Conservation (phyloP, 225 moss, liverwort and hornwort species). For the Physcomitrellopsis africana region DNA sequence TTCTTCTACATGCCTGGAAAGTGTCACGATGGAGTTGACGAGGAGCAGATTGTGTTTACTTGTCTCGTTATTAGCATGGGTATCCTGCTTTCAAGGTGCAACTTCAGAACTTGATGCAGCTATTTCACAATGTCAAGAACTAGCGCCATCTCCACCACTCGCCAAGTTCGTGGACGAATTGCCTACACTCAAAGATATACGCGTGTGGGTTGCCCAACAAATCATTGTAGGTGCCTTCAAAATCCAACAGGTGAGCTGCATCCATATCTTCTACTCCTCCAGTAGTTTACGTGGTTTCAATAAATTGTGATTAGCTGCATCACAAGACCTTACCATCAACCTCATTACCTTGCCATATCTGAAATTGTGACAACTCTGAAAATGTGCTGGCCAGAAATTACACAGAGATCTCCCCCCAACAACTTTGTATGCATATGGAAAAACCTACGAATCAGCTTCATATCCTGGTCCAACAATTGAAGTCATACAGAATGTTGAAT, state of each 20-base stretch:
- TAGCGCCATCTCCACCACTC: constrained; percentile 34
- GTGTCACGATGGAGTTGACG: constrained; percentile 1
- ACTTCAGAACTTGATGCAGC: not conserved
- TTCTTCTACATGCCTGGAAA: not conserved
- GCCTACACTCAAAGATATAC: constrained; percentile 20
- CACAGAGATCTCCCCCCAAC: constrained; percentile 36
- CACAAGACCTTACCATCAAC: not conserved
- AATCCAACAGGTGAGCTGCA: constrained; percentile 32
- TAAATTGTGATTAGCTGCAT: not conserved
- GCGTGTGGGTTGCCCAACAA: constrained; percentile 4
- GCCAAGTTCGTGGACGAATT: constrained; percentile 32
- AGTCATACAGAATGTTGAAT: not conserved
- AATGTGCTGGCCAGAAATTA: constrained; percentile 25
- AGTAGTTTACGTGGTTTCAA: not conserved
- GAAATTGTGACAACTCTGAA: not conserved
- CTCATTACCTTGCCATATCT: not conserved
- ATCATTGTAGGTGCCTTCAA: constrained; percentile 27
- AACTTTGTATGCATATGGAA: constrained; percentile 29
- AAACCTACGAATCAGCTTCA: constrained; percentile 14
- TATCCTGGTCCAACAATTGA: constrained; percentile 34
- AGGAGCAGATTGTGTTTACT: constrained; percentile 8
- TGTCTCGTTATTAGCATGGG: constrained; percentile 10
- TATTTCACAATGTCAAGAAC: constrained; percentile 23
- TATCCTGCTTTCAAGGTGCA: not conserved
- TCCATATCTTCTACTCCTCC: not conserved